A percentile compares a stretch with the other conserved stretches of the same genome.
Conservation (phyloP, 2,329 filamentous ascomycete genomes). For the Diaporthe batatas region DNA sequence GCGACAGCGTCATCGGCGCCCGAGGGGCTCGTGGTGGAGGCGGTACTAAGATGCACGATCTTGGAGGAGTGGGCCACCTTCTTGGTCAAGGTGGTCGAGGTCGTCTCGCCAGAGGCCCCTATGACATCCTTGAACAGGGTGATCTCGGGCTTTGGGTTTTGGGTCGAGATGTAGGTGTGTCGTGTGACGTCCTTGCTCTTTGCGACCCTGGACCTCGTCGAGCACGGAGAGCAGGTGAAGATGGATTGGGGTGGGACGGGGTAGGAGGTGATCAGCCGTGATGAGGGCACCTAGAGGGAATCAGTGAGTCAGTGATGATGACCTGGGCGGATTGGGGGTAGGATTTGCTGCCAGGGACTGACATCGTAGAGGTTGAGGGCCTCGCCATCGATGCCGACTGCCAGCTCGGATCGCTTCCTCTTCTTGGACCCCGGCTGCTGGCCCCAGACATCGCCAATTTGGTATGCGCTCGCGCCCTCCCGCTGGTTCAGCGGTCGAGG, state of each 20-base stretch:
- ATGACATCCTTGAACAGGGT: conserved; percentile 72
- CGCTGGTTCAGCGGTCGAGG: conserved; percentile 68
- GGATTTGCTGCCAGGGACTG: conserved; percentile 45
- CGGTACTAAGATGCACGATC: conserved; percentile 59
- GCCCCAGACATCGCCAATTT: conserved; percentile 72
- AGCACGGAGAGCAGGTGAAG: conserved; percentile 73
- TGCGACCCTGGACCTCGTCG: conserved; percentile 65
- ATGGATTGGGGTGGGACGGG: conserved; percentile 74
- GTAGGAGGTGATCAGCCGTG: conserved; percentile 74
- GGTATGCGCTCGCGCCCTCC: conserved; percentile 61
- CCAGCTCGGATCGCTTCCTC: conserved; percentile 73
- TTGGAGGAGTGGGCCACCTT: conserved; percentile 56
- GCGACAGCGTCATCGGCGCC: conserved; percentile 45
- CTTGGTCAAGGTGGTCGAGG: conserved; percentile 62
- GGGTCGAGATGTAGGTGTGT: conserved; percentile 73
- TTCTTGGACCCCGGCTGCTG: conserved; percentile 70
- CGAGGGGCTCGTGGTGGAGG: conserved; percentile 38
- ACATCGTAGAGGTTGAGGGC: conserved; percentile 77
- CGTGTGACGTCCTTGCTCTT: conserved; percentile 64
- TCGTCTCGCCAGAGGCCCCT: conserved; percentile 64
- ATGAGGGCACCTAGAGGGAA: conserved; percentile 67
- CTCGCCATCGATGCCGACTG: conserved; percentile 74
- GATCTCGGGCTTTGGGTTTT: conserved; percentile 63
- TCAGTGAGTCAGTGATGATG: conserved; percentile 41
- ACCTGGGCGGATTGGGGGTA: conserved; percentile 26